A percentile compares a stretch with the other conserved stretches of the same genome.
Evolutionary conservation across 768 basidiomycete genomes (phyloP).

Genomic region (Boletus rufocinnamomeus): DNA sequence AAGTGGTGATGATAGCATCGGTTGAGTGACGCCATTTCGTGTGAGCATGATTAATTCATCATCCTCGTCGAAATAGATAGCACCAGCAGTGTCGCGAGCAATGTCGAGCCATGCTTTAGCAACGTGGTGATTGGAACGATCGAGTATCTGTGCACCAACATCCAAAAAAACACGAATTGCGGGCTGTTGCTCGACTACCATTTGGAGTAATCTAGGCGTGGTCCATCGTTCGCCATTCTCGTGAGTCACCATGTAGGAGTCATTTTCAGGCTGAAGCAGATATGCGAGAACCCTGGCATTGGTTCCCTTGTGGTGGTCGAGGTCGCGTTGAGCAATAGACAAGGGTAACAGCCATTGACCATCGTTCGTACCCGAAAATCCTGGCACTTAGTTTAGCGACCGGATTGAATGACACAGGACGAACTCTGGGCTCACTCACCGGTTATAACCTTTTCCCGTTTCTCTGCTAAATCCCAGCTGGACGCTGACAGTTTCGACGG

Average conservation of each 20-base stretch:
- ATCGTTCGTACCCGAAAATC: slow-evolving; percentile 45
- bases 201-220: slow-evolving; percentile 20
- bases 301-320: slow-evolving; percentile 33
- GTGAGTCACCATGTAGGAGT: slow-evolving; percentile 13
- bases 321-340: slow-evolving; percentile 33
- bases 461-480: slow-evolving; percentile 40
- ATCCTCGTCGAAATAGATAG: slow-evolving; percentile 28
- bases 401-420: neutral
- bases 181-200: slow-evolving; percentile 35
- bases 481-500: slow-evolving; percentile 30
- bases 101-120: slow-evolving; percentile 42
- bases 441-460: slow-evolving; percentile 8
- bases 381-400: slow-evolving; percentile 1
- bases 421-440: neutral
- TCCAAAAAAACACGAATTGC: slow-evolving; percentile 49
- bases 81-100: slow-evolving; percentile 12
- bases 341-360: slow-evolving; percentile 37
- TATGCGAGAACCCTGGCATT: slow-evolving; percentile 41
- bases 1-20: slow-evolving; percentile 31
- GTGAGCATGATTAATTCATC: slow-evolving; percentile 34
- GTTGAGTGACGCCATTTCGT: slow-evolving; percentile 20
- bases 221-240: neutral
- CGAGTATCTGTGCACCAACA: slow-evolving; percentile 57
- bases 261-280: slow-evolving; percentile 27
- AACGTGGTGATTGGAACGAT: slow-evolving; percentile 43